A percentile compares a stretch with the other conserved stretches of the same genome.
These are phyloP conservation scores for Podospora pseudopauciseta DNA, from an alignment of 495 filamentous ascomycete species.

Conservation along the genomic window DNA sequence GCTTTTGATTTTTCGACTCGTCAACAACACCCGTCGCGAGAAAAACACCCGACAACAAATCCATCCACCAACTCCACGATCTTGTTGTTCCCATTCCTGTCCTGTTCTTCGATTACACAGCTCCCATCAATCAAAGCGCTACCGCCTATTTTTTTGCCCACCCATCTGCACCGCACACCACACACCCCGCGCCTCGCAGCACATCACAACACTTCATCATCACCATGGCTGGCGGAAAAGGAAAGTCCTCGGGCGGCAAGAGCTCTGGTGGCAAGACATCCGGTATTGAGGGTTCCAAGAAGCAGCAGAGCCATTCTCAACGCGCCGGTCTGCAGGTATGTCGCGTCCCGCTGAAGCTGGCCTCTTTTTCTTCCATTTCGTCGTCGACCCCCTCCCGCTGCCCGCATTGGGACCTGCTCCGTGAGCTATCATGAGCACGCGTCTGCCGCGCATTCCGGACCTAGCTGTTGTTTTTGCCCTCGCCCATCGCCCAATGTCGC, in stretches of 20 bases:
- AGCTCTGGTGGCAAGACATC: slow-evolving; percentile 80
- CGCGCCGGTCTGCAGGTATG: slow-evolving; percentile 98
- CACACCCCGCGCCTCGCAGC: neutral
- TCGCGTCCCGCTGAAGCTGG: slow-evolving; percentile 25
- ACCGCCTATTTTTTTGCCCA: slow-evolving; percentile 5
- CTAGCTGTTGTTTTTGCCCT: slow-evolving; percentile 1
- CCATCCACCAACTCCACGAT: slow-evolving; percentile 21
- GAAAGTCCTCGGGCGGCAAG: slow-evolving; percentile 91
- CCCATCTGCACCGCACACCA: neutral
- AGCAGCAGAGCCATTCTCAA: slow-evolving; percentile 96
- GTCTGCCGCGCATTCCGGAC: slow-evolving; percentile 17
- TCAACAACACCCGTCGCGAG: slow-evolving; percentile 34
- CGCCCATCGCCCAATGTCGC: neutral
- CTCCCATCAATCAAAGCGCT: slow-evolving; percentile 6
- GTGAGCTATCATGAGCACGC: slow-evolving; percentile 18
- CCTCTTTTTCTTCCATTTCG: slow-evolving; percentile 15
- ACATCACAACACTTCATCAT: slow-evolving; percentile 16
- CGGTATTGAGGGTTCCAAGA: slow-evolving; percentile 66
- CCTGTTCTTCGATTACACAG: neutral
- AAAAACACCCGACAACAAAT: slow-evolving; percentile 18
- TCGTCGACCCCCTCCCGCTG: slow-evolving; percentile 5
- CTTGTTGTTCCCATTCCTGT: neutral
- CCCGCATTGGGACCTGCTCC: neutral
- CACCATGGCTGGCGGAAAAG: slow-evolving; percentile 75
- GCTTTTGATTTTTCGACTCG: slow-evolving; percentile 37